Base-by-base conservation (phyloP, 2,329 filamentous ascomycete species). In the Curvularia verruculosa region DNA sequence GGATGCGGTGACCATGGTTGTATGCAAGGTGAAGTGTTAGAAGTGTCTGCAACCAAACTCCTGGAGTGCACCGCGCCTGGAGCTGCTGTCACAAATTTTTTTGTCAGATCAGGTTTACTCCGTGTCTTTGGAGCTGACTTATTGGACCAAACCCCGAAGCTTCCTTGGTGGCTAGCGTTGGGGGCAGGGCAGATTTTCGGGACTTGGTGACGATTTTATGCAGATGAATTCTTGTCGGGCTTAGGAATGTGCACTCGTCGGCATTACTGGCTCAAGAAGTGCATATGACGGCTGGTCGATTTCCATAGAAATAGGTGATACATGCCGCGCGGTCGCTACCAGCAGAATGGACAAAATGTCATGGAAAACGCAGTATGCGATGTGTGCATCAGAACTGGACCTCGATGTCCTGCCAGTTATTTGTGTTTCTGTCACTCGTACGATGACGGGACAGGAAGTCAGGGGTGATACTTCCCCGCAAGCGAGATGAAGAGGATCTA, bases 401-500 rank as follows among this genome's bases (percentile, higher is more conserved):
- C 36, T 44, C n/a, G 43, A 34, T 37, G 45, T 54, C 44, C 21
- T 39, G 43, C 34, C 4, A 26, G 45, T 45, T 37, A 54, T 45
- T 57, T 54, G 50, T 45, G 39, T 54, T 58, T 43, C 49, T 28
- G 46, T 10, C 28, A 41, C 31, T 58, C 51, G 46, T 54, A 54
- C 41, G 45, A 54, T 54, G 15, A 48, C 44, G 12, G 37, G 46
- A 36, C 50, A 47, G 52, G 55, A 54, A 58, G 40, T 19, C 51
- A 47, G 55, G 40, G 51, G 46, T 49, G 23, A 18, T 54, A 31
- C 54, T 54, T 54, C 50, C 50, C 54, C 50, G 50, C 54, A 58
- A 58, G 55, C 55, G 55, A 58, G 12, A 54, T 58, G 55, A 58
- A 49, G 28, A 54, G 55, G 44, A 46, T 50, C 40, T 34, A 50